phyloP scores from a whole-genome alignment of 2,329 filamentous ascomycete genomes.

The Paraphoma chrysanthemicola region DNA sequence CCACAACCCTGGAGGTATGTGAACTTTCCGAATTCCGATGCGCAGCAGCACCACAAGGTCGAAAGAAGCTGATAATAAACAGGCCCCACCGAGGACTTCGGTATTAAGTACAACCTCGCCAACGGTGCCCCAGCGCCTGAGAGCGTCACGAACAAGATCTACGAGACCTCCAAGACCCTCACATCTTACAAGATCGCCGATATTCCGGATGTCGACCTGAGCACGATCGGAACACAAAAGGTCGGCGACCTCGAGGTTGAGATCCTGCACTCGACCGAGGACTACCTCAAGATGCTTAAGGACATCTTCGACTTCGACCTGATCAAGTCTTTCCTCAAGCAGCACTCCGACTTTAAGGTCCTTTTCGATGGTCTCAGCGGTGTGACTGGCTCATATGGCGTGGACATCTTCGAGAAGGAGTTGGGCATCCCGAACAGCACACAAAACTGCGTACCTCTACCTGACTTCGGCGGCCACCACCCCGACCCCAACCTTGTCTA shows the following conservation, averaged over 20 bases:
- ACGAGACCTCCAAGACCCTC: slow-evolving; percentile 85
- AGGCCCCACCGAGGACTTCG: slow-evolving; percentile 95
- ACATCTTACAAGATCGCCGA: slow-evolving; percentile 91
- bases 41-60: too few species aligned
- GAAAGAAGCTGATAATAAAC: slow-evolving; percentile 10
- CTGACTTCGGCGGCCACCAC: slow-evolving; percentile 96
- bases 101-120: slow-evolving; percentile 99
- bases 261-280: slow-evolving; percentile 88
- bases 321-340: slow-evolving; percentile 90
- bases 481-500: slow-evolving; percentile 98
- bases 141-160: slow-evolving; percentile 98
- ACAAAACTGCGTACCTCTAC: slow-evolving; percentile 90
- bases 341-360: slow-evolving; percentile 92
- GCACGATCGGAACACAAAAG: slow-evolving; percentile 79
- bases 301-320: slow-evolving; percentile 97
- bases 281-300: slow-evolving; percentile 95
- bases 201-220: slow-evolving; percentile 85
- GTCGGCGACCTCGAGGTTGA: slow-evolving; percentile 92
- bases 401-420: slow-evolving; percentile 93
- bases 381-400: slow-evolving; percentile 94
- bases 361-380: slow-evolving; percentile 94
- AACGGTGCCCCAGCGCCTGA: slow-evolving; percentile 97
- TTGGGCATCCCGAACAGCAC: slow-evolving; percentile 82
- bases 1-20: slow-evolving; percentile 94
- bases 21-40: neutral